A percentile compares a stretch with the other conserved stretches of the same genome.
Conservation (phyloP, 1,284 basidiomycete species). For the Papiliotrema fonsecae region DNA sequence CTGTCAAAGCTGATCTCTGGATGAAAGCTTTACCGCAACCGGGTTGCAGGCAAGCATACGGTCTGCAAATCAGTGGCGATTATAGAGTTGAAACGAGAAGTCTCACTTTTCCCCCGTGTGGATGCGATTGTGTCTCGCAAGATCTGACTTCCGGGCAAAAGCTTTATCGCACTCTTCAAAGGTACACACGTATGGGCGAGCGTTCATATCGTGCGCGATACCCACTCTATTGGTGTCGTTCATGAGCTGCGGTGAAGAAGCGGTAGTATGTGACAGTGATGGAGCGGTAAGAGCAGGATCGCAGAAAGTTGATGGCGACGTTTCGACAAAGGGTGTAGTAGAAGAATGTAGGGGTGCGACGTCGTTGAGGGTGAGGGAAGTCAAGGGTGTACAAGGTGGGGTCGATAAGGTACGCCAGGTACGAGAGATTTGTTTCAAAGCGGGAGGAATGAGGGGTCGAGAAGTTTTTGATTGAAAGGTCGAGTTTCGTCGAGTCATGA, state of each 20-base stretch:
- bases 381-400: not conserved
- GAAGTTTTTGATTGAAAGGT: not conserved
- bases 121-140: slow-evolving; percentile 51
- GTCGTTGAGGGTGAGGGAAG: not conserved
- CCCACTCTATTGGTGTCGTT: slow-evolving; percentile 42
- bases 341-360: not conserved
- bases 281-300: not conserved
- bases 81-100: not conserved
- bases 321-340: not conserved
- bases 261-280: not conserved
- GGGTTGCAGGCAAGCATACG: slow-evolving; percentile 40
- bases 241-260: slow-evolving; percentile 29
- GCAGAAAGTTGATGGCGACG: not conserved
- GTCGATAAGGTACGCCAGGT: too few relatives aligned
- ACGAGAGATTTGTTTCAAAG: too few relatives aligned
- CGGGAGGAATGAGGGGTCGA: not conserved
- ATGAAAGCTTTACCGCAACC: slow-evolving; percentile 48
- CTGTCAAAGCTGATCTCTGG: slow-evolving; percentile 47
- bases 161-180: slow-evolving; percentile 48
- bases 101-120: slow-evolving; percentile 48
- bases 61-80: slow-evolving; percentile 23
- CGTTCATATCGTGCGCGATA: slow-evolving; percentile 28
- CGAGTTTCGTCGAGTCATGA: not conserved
- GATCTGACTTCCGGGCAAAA: slow-evolving; percentile 51
- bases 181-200: slow-evolving; percentile 45